Percentiles rank a stretch among this genome's conserved stretches.
Evolutionary conservation across 441 rosid species (phyloP).

Genomic region (Arabidopsis hybrid): DNA sequence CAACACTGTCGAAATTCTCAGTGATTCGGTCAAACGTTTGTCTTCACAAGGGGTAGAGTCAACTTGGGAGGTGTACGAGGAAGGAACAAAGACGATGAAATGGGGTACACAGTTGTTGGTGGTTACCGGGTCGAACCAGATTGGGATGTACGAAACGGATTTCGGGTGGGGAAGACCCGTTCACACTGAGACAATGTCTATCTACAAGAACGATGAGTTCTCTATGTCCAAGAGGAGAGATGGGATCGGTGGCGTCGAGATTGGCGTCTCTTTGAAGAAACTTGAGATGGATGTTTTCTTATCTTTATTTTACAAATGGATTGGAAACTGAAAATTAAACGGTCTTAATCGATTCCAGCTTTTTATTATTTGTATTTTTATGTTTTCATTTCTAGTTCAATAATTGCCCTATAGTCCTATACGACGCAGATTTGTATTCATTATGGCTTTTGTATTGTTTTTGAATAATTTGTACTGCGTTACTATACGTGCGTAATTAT

Average conservation of each 20-base stretch:
- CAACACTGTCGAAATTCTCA: background rate
- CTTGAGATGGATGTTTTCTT: background rate
- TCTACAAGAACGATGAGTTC: background rate
- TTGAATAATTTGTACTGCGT: no score
- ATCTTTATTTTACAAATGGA: background rate
- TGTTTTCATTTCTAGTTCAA: no score
- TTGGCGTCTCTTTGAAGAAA: background rate
- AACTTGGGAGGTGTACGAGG: background rate
- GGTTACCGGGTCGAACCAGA: background rate
- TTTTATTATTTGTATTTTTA: no score
- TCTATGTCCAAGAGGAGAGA: background rate
- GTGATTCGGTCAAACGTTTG: background rate
- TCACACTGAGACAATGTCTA: background rate
- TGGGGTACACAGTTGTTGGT: background rate
- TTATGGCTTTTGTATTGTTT: no score
- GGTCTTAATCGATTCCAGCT: no score
- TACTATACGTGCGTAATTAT: no score
- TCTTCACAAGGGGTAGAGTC: background rate
- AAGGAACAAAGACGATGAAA: background rate
- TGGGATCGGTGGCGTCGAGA: background rate
- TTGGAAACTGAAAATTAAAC: background rate
- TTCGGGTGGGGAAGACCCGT: background rate
- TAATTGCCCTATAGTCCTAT: no score
- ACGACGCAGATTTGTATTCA: no score
- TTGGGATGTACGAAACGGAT: background rate